Conservation (phyloP, 1,284 basidiomycete species). For the Flammula alnicola region DNA sequence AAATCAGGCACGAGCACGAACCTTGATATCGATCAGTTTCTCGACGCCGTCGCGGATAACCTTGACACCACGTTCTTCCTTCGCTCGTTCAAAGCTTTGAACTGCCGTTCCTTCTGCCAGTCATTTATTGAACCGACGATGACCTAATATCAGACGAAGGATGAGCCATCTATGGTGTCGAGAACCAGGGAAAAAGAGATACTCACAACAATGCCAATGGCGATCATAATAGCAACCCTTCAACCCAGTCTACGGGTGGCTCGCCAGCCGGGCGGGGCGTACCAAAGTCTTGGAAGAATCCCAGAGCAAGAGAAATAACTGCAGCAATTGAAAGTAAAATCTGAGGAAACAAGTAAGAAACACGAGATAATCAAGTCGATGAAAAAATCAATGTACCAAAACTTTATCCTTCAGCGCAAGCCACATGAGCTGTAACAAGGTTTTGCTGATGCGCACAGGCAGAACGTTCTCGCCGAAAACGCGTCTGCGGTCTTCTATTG, state of each 20-base stretch:
- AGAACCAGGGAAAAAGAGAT: slow-evolving; percentile 1
- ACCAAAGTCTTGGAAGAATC: slow-evolving; percentile 93
- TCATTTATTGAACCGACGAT: slow-evolving; percentile 89
- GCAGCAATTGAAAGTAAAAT: slow-evolving; percentile 92
- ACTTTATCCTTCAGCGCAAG: slow-evolving; percentile 95
- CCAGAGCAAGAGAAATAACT: slow-evolving; percentile 90
- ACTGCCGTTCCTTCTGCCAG: slow-evolving; percentile 98
- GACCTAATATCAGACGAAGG: slow-evolving; percentile 49
- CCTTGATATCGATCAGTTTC: slow-evolving; percentile 81
- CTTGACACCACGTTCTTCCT: slow-evolving; percentile 94
- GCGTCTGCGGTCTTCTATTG: slow-evolving; percentile 66
- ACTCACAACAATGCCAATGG: slow-evolving; percentile 81
- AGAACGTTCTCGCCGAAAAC: slow-evolving; percentile 88
- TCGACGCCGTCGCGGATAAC: slow-evolving; percentile 87
- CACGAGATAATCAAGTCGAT: slow-evolving; percentile 6
- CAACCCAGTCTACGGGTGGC: slow-evolving; percentile 93
- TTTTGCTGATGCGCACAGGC: slow-evolving; percentile 80
- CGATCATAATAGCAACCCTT: slow-evolving; percentile 97
- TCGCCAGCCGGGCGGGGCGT: slow-evolving; percentile 59
- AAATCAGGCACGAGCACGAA: slow-evolving; percentile 33
- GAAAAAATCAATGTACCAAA: slow-evolving; percentile 57
- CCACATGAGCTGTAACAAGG: slow-evolving; percentile 89
- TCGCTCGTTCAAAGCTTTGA: slow-evolving; percentile 93
- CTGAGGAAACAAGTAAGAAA: slow-evolving; percentile 42
- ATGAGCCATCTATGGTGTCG: slow-evolving; percentile 4